Evolutionary conservation across 352 stramenopile species (phyloP), one percentile per base, ranked within the genome.

Genomic region (Phytopythium vexans): DNA sequence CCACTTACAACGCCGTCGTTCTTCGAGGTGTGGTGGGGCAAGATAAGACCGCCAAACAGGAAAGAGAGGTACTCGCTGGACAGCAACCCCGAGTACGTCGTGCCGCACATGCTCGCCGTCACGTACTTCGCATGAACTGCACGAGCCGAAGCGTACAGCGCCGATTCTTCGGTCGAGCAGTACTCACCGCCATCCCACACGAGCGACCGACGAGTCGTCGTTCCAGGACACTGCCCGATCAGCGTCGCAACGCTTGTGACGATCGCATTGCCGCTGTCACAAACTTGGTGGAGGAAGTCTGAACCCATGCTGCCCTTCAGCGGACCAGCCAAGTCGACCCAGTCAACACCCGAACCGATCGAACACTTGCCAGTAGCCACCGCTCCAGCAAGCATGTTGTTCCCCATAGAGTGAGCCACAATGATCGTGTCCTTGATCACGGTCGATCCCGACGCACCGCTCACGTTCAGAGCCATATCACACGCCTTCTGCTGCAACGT

Each of bases 351-450:
- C 6, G 45, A 35, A 6, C 52, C 71, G 7, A 86, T 66, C 7
- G 58, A 66, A 47, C 74, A 88, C 53, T 77, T 71, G 7, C 57
- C 64, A 4, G 59, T 70, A 11, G 68, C 72, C 9, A 86, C 38
- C 6, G 77, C 77, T 3, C 67, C 61, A 10, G 56, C 71, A 8
- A 82, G 40, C 64, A 83, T 79, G 37, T 68, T 62, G 48, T 78
- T 82, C 10, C 74, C 77, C 72, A 85, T 84, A 4, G 77, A 88
- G 46, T 85, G 71, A 4, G 66, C 62, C 10, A 88, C 58, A 33
- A 87, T 50, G 49, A 82, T 84, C 16, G 74, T 57, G 49, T 85
- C 58, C 36, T 76, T 60, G 42, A 77, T 76, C 16, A 67, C 70
- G 21, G 71, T 77, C 35, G 46, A 59, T 0, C 54, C 54, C 8